Base-by-base conservation (phyloP, 805 yeast genomes). In the Saturnispora ahearnii region DNA sequence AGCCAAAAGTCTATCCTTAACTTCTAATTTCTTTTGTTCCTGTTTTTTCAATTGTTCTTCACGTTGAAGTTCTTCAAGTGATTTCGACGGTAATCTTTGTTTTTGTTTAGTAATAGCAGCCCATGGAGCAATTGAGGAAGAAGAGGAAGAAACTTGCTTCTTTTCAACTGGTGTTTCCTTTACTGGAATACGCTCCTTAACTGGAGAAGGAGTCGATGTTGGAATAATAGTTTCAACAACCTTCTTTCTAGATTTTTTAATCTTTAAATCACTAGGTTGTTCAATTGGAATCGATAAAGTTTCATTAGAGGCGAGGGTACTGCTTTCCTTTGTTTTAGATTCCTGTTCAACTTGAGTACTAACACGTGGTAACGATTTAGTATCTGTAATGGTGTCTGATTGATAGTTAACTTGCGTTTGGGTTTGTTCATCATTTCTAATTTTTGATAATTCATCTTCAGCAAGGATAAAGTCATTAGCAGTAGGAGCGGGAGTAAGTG, bases 131-230 rank as follows among this genome's bases (percentile, higher is more conserved):
- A 44, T 34, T 18, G 44, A 51, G 12, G 49, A 33, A 10, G 42
- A 22, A 24, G 42, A 21, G 10, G 42, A 10, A 38, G 42, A 38
- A 21, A 18, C 15, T 22, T 22, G 42, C 30, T 22, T 38, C n/a
- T 24, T 22, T 38, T 38, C 30, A 38, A 38, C 15, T 22, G 15
- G 11, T 10, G 12, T 13, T 22, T 24, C 28, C 13, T 38, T 38
- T 11, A 13, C 4, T 11, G 42, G 30, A 38, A 42, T 32, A 24
- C 29, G 29, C 2, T 24, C 44, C 81, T 81, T 42, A 81, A 68
- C 4, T 87, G 82, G 6, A 74, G 70, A 48, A 73, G 62, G 62
- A 87, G 87, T 3, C 95, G 95, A 41, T 71, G 70, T n/a, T 61
- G 61, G 48, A 63, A 72, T 13, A 22, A 24, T 24, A 24, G 30